Evolutionary conservation across 192 early-diverging fungal species (phyloP).

Genomic region (Coemansia erecta): DNA sequence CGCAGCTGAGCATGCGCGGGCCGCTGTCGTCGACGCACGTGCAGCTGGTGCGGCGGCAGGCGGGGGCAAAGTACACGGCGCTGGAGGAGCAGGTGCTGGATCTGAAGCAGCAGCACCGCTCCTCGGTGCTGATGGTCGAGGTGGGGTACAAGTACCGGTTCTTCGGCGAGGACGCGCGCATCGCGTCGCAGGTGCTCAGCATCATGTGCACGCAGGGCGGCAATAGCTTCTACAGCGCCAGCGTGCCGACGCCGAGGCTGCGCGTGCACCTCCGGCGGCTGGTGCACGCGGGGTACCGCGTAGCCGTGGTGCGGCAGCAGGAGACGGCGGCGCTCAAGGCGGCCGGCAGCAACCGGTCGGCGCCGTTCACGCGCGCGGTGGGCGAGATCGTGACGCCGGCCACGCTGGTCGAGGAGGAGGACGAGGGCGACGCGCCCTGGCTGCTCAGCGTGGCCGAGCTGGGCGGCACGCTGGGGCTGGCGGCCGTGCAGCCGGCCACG

Average conservation of each 20-base stretch:
- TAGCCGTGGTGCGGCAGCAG: slow-evolving; percentile 78
- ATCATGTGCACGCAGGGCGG: slow-evolving; percentile 80
- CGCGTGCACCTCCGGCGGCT: slow-evolving; percentile 79
- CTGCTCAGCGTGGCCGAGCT: slow-evolving; percentile 82
- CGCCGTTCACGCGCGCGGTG: slow-evolving; percentile 80
- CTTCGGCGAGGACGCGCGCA: slow-evolving; percentile 86
- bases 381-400: slow-evolving; percentile 81
- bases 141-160: slow-evolving; percentile 95
- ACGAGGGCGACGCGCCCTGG: slow-evolving; percentile 79
- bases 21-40: slow-evolving; percentile 23
- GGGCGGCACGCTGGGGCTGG: slow-evolving; percentile 62
- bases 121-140: slow-evolving; percentile 77
- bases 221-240: slow-evolving; percentile 77
- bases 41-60: slow-evolving; percentile 40
- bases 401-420: slow-evolving; percentile 82
- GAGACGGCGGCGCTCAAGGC: slow-evolving; percentile 88
- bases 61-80: slow-evolving; percentile 65
- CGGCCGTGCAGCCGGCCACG: slow-evolving; percentile 87
- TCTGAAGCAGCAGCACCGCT: slow-evolving; percentile 68
- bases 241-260: slow-evolving; percentile 76
- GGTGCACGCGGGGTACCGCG: slow-evolving; percentile 80
- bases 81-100: slow-evolving; percentile 81
- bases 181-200: slow-evolving; percentile 70
- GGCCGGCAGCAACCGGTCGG: slow-evolving; percentile 62
- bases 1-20: background rate